These are phyloP conservation scores for Linaria vulgaris DNA, from an alignment of 257 asterid species.

Conservation along the genomic window DNA sequence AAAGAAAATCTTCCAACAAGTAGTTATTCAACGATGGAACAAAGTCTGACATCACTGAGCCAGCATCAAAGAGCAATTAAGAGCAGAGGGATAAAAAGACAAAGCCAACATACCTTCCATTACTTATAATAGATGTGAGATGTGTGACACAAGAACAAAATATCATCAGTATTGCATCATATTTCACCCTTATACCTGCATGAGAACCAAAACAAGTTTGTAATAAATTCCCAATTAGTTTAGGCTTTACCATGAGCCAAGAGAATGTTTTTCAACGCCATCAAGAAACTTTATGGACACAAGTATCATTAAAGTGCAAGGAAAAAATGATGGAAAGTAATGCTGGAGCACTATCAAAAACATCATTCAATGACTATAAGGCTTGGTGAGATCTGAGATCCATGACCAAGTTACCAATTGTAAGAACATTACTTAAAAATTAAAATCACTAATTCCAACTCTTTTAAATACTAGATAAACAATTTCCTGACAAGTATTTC, in stretches of 20 bases:
- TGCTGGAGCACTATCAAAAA: not conserved
- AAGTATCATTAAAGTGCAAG: not conserved
- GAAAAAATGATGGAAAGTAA: not conserved
- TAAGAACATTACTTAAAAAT: not conserved
- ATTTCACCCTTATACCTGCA: conserved; percentile 64
- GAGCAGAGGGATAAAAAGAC: conserved; percentile 1
- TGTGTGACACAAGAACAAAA: conserved; percentile 51
- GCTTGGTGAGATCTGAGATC: not conserved
- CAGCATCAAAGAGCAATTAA: conserved; percentile 1
- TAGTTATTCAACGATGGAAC: conserved; percentile 4
- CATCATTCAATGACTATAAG: not conserved
- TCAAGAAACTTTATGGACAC: conserved; percentile 21
- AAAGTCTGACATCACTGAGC: conserved; percentile 13
- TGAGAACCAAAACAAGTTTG: conserved; percentile 25
- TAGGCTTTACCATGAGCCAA: not conserved
- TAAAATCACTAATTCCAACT: not conserved
- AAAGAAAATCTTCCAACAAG: conserved; percentile 20
- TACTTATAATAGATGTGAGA: conserved; percentile 52
- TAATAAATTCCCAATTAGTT: conserved; percentile 22
- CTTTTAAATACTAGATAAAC: not conserved
- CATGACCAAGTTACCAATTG: not conserved
- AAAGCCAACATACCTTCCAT: conserved; percentile 54
- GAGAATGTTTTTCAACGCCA: conserved; percentile 2
- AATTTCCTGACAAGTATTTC: not conserved
- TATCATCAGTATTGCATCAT: conserved; percentile 51